Evolutionary conservation across 2,329 filamentous ascomycete species (phyloP), one percentile per base, ranked within the genome.

Genomic region (Trichoderma koningiopsis): DNA sequence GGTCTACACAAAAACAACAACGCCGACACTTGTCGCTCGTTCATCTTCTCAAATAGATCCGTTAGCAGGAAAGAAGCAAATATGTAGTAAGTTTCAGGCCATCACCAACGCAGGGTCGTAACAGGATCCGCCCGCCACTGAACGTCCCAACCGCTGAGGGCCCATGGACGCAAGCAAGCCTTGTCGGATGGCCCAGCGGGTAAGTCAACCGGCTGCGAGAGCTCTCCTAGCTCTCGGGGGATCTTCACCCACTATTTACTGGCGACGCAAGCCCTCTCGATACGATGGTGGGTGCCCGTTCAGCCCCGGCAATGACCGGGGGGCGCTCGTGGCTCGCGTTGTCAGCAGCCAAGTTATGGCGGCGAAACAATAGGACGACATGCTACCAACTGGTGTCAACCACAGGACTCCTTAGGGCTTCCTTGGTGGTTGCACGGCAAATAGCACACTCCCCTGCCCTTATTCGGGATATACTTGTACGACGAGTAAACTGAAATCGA

Each of bases 151-250:
- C 49, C 52, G 16, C 24, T 52, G 40, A 59, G 27, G 37, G 27
- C 22, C 55, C 55, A 57, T 58, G 37, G 43, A 14, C 56, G 40
- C 63, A 53, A 65, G 49, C 59, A 64, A 62, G 59, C 67, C 57
- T 68, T 40, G 59, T 14, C 35, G 37, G 47, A 47, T 16, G 66
- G 19, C 37, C 40, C 64, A 68, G 59, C 66, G 66, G 66, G 66
- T 68, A 68, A 68, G 58, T n/a, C 56, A 33, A 64, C 66, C 66
- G 59, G 58, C 59, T 57, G 37, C 66, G 53, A 24, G 56, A 63
- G 57, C 58, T 64, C 33, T 52, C 47, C 47, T 63, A 58, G 52
- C 61, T 69, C 29, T 67, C 31, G 64, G 47, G 49, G 37, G 55
- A 58, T 67, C 63, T 66, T 66, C 63, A 47, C 40, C 6, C 40